Percentiles rank a stretch among this genome's conserved stretches.
These are phyloP conservation scores for Skeletonema tropicum DNA, from an alignment of 108 stramenopile species.

Conservation along the genomic window DNA sequence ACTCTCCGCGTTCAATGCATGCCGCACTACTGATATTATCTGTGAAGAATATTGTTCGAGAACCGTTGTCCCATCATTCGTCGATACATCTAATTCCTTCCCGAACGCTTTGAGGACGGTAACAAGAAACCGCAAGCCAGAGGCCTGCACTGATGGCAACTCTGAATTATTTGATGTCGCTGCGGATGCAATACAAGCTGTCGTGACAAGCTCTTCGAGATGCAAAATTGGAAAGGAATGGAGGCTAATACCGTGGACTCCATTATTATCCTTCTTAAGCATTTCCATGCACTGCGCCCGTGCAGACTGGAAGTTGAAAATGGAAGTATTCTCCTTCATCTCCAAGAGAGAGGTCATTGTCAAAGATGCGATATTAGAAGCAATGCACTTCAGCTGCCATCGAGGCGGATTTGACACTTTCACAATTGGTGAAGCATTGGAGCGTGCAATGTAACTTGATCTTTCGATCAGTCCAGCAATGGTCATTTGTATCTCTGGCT, in stretches of 20 bases:
- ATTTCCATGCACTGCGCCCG: constrained; percentile 38
- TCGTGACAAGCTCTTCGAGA: constrained; percentile 55
- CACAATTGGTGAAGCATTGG: constrained; percentile 43
- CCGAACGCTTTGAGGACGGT: constrained; percentile 65
- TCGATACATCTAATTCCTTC: constrained; percentile 59
- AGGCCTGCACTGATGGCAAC: constrained; percentile 64
- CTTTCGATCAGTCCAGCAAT: constrained; percentile 37
- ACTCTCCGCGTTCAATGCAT: constrained; percentile 52
- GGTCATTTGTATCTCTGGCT: constrained; percentile 27
- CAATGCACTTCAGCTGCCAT: constrained; percentile 70
- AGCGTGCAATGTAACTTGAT: constrained; percentile 34
- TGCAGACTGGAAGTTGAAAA: constrained; percentile 60
- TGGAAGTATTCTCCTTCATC: constrained; percentile 23
- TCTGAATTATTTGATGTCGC: constrained; percentile 81
- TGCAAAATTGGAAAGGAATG: constrained; percentile 58
- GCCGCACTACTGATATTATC: constrained; percentile 75
- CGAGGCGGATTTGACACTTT: constrained; percentile 48
- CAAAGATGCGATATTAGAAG: constrained; percentile 48
- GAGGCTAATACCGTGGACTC: constrained; percentile 1
- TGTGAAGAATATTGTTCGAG: constrained; percentile 80
- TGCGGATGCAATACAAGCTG: constrained; percentile 67
- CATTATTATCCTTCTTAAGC: constrained; percentile 11
- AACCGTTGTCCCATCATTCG: constrained; percentile 51
- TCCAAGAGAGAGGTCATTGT: constrained; percentile 44
- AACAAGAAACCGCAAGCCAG: constrained; percentile 59